A percentile compares a stretch with the other conserved stretches of the same genome.
Evolutionary conservation across 805 yeast genomes (phyloP).

Genomic region (Barnettozyma botsteinii): DNA sequence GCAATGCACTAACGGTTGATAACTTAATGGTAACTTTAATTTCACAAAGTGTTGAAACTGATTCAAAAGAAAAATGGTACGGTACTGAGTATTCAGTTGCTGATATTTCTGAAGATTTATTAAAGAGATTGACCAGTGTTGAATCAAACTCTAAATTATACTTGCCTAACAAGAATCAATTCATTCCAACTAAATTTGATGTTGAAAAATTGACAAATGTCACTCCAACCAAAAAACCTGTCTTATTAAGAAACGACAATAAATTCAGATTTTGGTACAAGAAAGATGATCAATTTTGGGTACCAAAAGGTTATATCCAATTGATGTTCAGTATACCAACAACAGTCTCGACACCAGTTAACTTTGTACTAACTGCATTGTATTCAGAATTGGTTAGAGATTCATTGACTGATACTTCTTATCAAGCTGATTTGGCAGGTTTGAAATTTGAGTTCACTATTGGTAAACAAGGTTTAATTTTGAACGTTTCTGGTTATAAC

Average conservation of each 20-base stretch:
- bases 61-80: constrained; percentile 74
- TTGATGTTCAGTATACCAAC: constrained; percentile 62
- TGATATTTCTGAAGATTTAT: constrained; percentile 37
- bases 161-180: constrained; percentile 71
- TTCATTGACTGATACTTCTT: constrained; percentile 65
- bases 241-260: constrained; percentile 46
- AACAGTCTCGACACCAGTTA: constrained; percentile 51
- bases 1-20: constrained; percentile 43
- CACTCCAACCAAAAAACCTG: constrained; percentile 47
- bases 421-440: constrained; percentile 82
- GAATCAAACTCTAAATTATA: constrained; percentile 35
- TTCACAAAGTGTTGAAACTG: constrained; percentile 46
- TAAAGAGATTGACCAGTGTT: constrained; percentile 29
- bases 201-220: constrained; percentile 41
- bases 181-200: constrained; percentile 73
- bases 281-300: constrained; percentile 81
- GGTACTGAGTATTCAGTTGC: constrained; percentile 70
- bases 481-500: constrained; percentile 73
- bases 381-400: constrained; percentile 72
- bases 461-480: constrained; percentile 63
- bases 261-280: constrained; percentile 75
- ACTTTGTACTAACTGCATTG: constrained; percentile 52
- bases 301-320: constrained; percentile 76
- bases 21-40: constrained; percentile 58
- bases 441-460: constrained; percentile 50